Conservation (phyloP, 495 filamentous ascomycete species). For the Xylaria cubensis region DNA sequence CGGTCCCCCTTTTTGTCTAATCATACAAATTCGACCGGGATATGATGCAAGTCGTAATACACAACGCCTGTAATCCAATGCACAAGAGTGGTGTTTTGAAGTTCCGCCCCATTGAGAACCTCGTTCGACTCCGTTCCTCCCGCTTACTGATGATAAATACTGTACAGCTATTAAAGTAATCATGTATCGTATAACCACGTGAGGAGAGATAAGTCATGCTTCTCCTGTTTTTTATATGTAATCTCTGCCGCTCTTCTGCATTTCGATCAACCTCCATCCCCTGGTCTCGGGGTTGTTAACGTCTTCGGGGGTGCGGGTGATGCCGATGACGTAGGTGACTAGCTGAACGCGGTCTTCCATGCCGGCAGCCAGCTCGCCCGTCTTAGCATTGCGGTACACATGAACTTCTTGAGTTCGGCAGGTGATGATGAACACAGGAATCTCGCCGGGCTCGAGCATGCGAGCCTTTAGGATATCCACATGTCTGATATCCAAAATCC, state of each 20-base stretch:
- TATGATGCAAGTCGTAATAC: slow-evolving; percentile 31
- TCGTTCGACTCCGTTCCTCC: slow-evolving; percentile 27
- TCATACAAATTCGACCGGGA: slow-evolving; percentile 35
- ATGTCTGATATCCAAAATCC: slow-evolving; percentile 90
- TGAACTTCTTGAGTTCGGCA: slow-evolving; percentile 98
- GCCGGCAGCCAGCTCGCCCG: slow-evolving; percentile 86
- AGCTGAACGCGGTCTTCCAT: slow-evolving; percentile 99
- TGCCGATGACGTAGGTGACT: slow-evolving; percentile 96
- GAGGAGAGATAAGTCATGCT: slow-evolving; percentile 18
- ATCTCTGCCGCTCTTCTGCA: slow-evolving; percentile 97
- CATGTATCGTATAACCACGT: slow-evolving; percentile 31
- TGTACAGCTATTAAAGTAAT: slow-evolving; percentile 39
- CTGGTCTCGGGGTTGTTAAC: slow-evolving; percentile 96
- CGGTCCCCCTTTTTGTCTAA: slow-evolving; percentile 39
- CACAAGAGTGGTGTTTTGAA: slow-evolving; percentile 41
- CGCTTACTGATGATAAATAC: slow-evolving; percentile 32
- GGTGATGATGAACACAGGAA: slow-evolving; percentile 96
- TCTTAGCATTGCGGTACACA: slow-evolving; percentile 91
- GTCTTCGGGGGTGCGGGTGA: slow-evolving; percentile 91
- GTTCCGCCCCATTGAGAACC: slow-evolving; percentile 22
- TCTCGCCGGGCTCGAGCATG: slow-evolving; percentile 94
- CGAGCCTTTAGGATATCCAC: slow-evolving; percentile 90
- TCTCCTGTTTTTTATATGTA: slow-evolving; percentile 62
- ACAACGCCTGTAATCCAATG: slow-evolving; percentile 39
- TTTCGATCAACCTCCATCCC: slow-evolving; percentile 95